Conservation (phyloP, 140 eudicot species). For the Senecio squalidus region DNA sequence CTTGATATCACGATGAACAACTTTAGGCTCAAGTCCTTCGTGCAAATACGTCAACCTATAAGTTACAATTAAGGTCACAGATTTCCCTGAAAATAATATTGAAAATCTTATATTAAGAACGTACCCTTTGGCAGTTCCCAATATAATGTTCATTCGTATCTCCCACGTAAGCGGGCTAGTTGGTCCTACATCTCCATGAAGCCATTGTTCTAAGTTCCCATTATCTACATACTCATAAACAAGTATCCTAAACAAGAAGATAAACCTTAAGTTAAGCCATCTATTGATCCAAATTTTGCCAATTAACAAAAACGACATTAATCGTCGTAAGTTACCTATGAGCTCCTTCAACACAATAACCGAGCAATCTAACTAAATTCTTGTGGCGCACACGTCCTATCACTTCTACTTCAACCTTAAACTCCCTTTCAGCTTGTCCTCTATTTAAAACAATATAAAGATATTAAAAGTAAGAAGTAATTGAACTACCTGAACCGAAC, state of each 20-base stretch:
- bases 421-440: conserved; percentile 94
- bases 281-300: neutral
- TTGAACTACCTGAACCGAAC: too few relatives aligned
- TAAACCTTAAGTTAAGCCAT: too few relatives aligned
- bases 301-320: neutral
- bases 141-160: conserved; percentile 71
- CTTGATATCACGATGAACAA: conserved; percentile 92
- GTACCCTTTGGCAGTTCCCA: conserved; percentile 94
- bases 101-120: conserved; percentile 1
- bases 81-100: neutral
- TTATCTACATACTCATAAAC: conserved; percentile 88
- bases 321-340: conserved; percentile 46
- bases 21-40: conserved; percentile 97
- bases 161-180: conserved; percentile 87
- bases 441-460: conserved; percentile 35
- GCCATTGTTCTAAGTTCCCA: conserved; percentile 96
- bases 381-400: conserved; percentile 89
- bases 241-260: conserved; percentile 57
- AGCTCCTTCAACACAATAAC: conserved; percentile 97
- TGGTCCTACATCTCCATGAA: conserved; percentile 93
- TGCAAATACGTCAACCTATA: conserved; percentile 88
- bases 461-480: too few relatives aligned
- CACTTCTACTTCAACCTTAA: conserved; percentile 93
- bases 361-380: conserved; percentile 89
- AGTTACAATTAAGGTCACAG: conserved; percentile 14